Conservation (phyloP, 2,329 filamentous ascomycete genomes). For the Colletotrichum sp. region DNA sequence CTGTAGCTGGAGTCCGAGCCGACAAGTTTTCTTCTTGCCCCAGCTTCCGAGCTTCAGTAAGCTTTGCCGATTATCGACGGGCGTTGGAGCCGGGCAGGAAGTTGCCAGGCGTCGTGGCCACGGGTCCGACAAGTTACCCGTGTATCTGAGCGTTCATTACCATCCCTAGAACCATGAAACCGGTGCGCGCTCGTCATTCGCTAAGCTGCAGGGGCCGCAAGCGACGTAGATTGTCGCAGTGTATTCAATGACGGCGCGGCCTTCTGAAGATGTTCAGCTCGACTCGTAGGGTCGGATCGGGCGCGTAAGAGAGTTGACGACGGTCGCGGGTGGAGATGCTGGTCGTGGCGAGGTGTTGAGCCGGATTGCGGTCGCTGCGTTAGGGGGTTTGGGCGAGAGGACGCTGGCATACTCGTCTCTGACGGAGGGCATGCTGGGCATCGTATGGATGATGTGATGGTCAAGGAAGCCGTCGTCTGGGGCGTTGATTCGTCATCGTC, state of each 20-base stretch:
- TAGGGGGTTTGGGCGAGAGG: neutral
- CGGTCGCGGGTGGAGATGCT: neutral
- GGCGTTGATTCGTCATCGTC: neutral
- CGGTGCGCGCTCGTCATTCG: neutral
- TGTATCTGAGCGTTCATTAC: neutral
- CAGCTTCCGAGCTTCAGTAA: neutral
- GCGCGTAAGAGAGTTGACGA: neutral
- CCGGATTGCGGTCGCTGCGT: neutral
- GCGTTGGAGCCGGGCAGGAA: neutral
- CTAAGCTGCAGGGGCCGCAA: neutral
- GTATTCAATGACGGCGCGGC: neutral
- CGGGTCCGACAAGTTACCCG: neutral
- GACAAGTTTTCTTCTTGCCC: neutral
- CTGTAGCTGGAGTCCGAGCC: neutral
- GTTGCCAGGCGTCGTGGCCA: neutral
- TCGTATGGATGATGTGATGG: neutral
- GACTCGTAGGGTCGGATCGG: neutral
- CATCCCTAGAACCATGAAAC: neutral
- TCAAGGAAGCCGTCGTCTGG: neutral
- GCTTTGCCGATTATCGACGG: neutral
- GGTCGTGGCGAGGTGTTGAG: neutral
- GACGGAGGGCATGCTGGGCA: neutral
- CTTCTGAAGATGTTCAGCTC: neutral
- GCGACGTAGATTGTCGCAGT: neutral
- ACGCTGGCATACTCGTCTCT: neutral